Percentiles rank a stretch among this genome's conserved stretches.
Evolutionary conservation across 768 basidiomycete genomes (phyloP).

Genomic region (Boletellus ananas): DNA sequence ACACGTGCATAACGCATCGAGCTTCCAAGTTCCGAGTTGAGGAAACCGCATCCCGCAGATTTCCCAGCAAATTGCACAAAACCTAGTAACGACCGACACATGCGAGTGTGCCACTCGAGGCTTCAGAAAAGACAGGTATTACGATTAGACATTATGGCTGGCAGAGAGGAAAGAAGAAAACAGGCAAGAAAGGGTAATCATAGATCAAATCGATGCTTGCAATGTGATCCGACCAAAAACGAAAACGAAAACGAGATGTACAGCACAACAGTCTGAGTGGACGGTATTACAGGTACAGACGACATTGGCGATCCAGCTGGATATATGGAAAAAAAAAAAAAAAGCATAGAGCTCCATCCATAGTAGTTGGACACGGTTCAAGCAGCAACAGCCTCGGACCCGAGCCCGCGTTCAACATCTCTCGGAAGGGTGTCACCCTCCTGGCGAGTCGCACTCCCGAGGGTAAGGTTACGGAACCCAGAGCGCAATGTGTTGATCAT

Average conservation of each 20-base stretch:
- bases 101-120: too few species aligned
- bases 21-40: too few species aligned
- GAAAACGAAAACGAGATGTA: background rate
- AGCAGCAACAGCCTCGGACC: slow-evolving; percentile 4
- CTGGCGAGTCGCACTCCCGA: slow-evolving; percentile 9
- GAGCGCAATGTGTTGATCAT: slow-evolving; percentile 27
- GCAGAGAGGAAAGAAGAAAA: background rate
- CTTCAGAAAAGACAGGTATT: too few species aligned
- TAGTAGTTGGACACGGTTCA: slow-evolving; percentile 1
- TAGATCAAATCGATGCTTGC: background rate
- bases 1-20: too few species aligned
- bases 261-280: background rate
- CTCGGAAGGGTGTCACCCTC: slow-evolving; percentile 29
- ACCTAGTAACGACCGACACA: too few species aligned
- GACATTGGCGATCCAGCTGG: background rate
- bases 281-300: background rate
- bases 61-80: too few species aligned
- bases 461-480: slow-evolving; percentile 24
- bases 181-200: background rate
- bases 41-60: too few species aligned
- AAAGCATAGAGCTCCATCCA: background rate
- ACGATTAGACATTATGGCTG: too few species aligned
- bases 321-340: background rate
- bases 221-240: background rate
- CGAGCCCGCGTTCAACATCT: slow-evolving; percentile 26